Conservation (phyloP, 139 green algal genomes). For the Pleodorina starrii region DNA sequence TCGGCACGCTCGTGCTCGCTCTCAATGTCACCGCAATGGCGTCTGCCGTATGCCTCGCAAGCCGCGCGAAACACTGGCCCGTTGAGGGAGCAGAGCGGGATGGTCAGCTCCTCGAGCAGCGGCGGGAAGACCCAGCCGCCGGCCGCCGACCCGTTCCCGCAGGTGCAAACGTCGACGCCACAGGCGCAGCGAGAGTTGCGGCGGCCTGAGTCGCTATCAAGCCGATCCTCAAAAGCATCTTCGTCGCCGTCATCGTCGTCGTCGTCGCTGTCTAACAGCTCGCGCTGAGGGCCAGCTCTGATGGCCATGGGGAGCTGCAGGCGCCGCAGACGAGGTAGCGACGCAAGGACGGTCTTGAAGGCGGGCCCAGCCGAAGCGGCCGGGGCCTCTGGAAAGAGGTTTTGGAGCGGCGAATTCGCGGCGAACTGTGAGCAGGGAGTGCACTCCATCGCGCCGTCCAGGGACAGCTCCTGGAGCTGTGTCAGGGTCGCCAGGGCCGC, state of each 20-base stretch:
- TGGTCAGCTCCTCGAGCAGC: slow-evolving; percentile 1
- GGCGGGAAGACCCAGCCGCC: background rate
- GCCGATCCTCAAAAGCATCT: no score
- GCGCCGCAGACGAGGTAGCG: background rate
- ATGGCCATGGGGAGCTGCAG: slow-evolving; percentile 4
- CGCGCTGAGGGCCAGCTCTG: background rate
- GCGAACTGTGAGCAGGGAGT: background rate
- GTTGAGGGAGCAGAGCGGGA: slow-evolving; percentile 31
- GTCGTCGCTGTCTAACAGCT: background rate
- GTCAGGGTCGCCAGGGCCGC: background rate
- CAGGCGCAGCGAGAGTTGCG: no score
- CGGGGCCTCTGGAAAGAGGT: background rate
- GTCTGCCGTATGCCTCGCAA: background rate
- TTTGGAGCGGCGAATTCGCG: background rate
- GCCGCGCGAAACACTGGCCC: background rate
- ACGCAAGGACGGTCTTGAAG: background rate
- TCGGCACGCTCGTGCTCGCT: no score
- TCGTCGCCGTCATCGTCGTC: background rate
- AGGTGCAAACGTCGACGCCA: no score
- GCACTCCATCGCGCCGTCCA: slow-evolving; percentile 13
- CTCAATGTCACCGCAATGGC: background rate
- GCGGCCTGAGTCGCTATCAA: no score
- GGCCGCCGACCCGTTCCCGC: no score
- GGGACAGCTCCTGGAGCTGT: background rate
- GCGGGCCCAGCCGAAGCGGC: background rate